These are phyloP conservation scores for Malus hybrid DNA, from an alignment of 331 rosid genomes.

Conservation along the genomic window DNA sequence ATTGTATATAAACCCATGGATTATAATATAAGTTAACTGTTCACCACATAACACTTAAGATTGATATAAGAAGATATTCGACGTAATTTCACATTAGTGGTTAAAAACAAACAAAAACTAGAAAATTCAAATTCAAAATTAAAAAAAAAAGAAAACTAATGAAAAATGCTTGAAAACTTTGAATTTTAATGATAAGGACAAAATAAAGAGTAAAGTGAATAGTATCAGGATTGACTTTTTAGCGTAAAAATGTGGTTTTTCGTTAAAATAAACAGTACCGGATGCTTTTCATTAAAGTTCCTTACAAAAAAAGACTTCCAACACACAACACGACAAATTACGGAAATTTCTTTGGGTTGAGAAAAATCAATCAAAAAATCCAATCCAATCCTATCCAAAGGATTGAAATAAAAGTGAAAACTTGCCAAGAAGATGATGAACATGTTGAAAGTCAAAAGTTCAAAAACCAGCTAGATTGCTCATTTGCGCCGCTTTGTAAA, in stretches of 20 bases:
- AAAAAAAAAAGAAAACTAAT: too few species aligned
- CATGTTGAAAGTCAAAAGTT: not conserved
- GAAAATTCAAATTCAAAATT: not conserved
- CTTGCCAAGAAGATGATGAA: not conserved
- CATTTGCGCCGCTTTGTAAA: conserved; percentile 1
- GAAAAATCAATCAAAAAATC: not conserved
- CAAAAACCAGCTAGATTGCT: not conserved
- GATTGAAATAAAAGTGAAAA: not conserved
- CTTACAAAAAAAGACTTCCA: not conserved
- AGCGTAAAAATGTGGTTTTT: too few species aligned
- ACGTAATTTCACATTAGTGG: not conserved
- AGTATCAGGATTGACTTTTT: too few species aligned
- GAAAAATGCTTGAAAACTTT: too few species aligned
- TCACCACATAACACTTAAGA: not conserved
- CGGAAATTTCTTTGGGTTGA: not conserved
- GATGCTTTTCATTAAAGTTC: too few species aligned
- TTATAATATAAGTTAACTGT: too few species aligned
- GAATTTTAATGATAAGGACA: too few species aligned
- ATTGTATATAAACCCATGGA: too few species aligned
- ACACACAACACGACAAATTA: not conserved
- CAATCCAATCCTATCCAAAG: not conserved
- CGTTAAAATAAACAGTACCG: too few species aligned
- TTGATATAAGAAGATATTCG: too few species aligned
- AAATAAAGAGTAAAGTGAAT: too few species aligned
- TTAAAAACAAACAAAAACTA: not conserved